Percentiles rank a stretch among this genome's conserved stretches.
phyloP scores from a whole-genome alignment of 2,329 filamentous ascomycete species.

The Penicillium sp. region DNA sequence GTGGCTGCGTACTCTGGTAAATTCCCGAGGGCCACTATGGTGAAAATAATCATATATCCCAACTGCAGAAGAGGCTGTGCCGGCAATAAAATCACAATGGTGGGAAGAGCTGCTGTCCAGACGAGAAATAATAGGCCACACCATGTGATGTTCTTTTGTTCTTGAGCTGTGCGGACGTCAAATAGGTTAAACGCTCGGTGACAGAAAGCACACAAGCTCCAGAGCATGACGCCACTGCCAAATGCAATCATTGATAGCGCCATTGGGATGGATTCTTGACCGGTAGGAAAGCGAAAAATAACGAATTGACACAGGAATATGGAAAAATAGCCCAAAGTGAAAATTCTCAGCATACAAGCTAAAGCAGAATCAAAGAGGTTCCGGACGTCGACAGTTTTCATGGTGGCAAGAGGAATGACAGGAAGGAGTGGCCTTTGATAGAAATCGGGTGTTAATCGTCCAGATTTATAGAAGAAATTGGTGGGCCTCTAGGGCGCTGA shows the following conservation, averaged over 20 bases:
- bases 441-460: neutral
- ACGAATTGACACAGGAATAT: slow-evolving; percentile 5
- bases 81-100: slow-evolving; percentile 8
- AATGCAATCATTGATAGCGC: slow-evolving; percentile 1
- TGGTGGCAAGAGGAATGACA: neutral
- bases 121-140: slow-evolving; percentile 14
- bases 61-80: slow-evolving; percentile 3
- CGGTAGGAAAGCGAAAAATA: slow-evolving; percentile 2
- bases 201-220: neutral
- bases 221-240: neutral
- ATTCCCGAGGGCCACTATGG: neutral
- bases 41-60: slow-evolving; percentile 7
- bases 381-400: neutral
- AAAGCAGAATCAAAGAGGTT: slow-evolving; percentile 1
- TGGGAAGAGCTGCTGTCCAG: slow-evolving; percentile 15
- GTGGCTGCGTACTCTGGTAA: neutral
- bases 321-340: slow-evolving; percentile 1
- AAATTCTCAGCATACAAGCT: slow-evolving; percentile 1
- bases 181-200: slow-evolving; percentile 3
- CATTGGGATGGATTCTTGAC: neutral
- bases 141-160: neutral
- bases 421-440: slow-evolving; percentile 1
- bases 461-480: neutral
- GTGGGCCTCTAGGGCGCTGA: neutral
- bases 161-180: neutral